Evolutionary conservation across 306 rosid species (phyloP).

Genomic region (Inga leiocalycina): DNA sequence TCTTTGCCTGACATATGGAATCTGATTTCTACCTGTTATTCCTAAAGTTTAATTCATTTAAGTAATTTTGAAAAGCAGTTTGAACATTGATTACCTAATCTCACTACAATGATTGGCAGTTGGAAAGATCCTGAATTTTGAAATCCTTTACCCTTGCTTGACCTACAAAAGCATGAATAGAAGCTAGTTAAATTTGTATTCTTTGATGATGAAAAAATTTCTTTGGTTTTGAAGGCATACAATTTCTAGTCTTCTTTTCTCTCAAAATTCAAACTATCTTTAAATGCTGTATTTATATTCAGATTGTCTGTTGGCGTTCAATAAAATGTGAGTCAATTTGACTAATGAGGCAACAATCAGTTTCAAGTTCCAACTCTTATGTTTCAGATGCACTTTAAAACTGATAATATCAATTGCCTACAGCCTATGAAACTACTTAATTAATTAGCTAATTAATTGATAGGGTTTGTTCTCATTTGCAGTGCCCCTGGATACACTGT

Average conservation of each 20-base stretch:
- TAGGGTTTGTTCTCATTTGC: conserved; percentile 23
- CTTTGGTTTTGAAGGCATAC: neutral
- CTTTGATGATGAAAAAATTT: neutral
- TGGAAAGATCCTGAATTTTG: neutral
- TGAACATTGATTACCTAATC: conserved; percentile 9
- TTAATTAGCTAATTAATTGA: conserved; percentile 28
- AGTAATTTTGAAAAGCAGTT: neutral
- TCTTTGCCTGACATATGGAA: neutral
- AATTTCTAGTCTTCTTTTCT: neutral
- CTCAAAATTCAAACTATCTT: neutral
- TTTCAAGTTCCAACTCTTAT: conserved; percentile 15
- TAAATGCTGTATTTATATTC: neutral
- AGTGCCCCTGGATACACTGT: conserved; percentile 70
- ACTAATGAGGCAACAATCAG: conserved; percentile 3
- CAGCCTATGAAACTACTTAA: neutral
- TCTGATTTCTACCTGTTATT: neutral
- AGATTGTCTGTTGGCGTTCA: neutral
- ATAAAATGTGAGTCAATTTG: neutral
- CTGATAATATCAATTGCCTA: conserved; percentile 22
- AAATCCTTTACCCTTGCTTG: neutral
- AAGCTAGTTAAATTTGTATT: neutral
- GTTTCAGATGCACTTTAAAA: neutral
- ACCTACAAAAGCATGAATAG: neutral
- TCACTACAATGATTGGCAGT: neutral
- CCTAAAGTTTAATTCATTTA: neutral